Evolutionary conservation across 2,329 filamentous ascomycete genomes (phyloP).

Genomic region (Plenodomus biglobosus): DNA sequence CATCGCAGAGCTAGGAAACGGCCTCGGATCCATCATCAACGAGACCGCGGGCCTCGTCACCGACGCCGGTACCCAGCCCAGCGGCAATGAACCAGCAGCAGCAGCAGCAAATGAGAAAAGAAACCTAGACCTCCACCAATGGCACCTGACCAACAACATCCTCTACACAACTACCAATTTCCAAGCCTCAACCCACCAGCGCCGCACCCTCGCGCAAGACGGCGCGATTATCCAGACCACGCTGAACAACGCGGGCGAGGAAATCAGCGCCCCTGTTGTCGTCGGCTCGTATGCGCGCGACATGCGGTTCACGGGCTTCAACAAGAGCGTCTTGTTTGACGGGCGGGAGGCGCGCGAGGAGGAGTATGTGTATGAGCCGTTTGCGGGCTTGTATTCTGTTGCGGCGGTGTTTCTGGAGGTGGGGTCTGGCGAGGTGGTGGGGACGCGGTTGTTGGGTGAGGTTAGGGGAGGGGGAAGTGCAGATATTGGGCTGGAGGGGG

Average conservation of each 20-base stretch:
- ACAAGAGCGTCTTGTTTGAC: conserved; percentile 42
- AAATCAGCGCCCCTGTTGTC: conserved; percentile 46
- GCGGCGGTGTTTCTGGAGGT: conserved; percentile 55
- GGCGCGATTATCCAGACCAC: conserved; percentile 58
- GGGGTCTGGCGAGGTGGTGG: conserved; percentile 51
- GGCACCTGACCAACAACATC: conserved; percentile 59
- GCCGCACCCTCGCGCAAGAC: conserved; percentile 59
- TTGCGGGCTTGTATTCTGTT: conserved; percentile 49
- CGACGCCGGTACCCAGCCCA: conserved; percentile 23
- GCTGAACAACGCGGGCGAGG: conserved; percentile 58
- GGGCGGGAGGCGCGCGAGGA: conserved; percentile 54
- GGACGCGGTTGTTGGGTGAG: conserved; percentile 57
- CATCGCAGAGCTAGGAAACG: conserved; percentile 57
- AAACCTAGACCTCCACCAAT: conserved; percentile 40
- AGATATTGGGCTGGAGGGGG: conserved; percentile 46
- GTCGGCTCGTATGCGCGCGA: conserved; percentile 56
- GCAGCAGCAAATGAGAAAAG: conserved; percentile 27
- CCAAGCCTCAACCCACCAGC: conserved; percentile 55
- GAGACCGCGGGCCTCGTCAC: conserved; percentile 31
- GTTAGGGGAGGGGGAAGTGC: conserved; percentile 56
- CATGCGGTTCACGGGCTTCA: conserved; percentile 60
- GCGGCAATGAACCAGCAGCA: conserved; percentile 12
- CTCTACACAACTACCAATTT: conserved; percentile 65
- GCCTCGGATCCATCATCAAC: conserved; percentile 54
- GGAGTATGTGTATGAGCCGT: conserved; percentile 58